Evolutionary conservation across 495 filamentous ascomycete species (phyloP).

Genomic region (Penicillium goetzii): DNA sequence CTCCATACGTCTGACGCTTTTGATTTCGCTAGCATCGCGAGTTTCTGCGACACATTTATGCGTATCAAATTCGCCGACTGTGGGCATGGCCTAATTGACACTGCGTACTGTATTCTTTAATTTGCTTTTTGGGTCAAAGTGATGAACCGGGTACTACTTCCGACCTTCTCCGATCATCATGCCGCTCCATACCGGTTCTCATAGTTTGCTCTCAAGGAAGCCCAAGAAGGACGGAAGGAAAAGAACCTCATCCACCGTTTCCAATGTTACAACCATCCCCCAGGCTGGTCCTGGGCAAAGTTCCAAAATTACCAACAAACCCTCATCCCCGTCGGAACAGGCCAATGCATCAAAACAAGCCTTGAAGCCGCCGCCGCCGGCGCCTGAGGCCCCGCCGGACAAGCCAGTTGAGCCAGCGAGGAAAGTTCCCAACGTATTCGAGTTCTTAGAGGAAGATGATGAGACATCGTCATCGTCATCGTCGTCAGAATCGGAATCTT

Average conservation of each 20-base stretch:
- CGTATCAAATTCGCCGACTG: constrained; percentile 16
- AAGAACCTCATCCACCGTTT: constrained; percentile 37
- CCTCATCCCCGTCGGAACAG: constrained; percentile 18
- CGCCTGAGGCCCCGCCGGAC: constrained; percentile 8
- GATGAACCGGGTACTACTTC: constrained; percentile 23
- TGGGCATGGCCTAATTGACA: constrained; percentile 28
- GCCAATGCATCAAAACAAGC: constrained; percentile 23
- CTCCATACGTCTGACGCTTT: constrained; percentile 19
- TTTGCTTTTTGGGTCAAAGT: constrained; percentile 16
- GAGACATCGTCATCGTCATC: constrained; percentile 16
- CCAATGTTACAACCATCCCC: constrained; percentile 24
- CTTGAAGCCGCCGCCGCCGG: constrained; percentile 24
- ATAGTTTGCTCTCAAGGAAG: constrained; percentile 35
- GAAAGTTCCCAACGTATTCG: constrained; percentile 46
- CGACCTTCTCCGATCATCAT: constrained; percentile 31
- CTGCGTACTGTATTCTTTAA: neutral
- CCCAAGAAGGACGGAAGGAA: constrained; percentile 39
- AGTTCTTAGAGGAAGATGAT: constrained; percentile 43
- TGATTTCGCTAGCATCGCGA: constrained; percentile 15
- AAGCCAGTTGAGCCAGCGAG: constrained; percentile 28
- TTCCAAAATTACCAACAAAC: constrained; percentile 23
- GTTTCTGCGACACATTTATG: constrained; percentile 21
- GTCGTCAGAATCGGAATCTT: constrained; percentile 28
- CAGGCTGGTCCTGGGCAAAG: constrained; percentile 31
- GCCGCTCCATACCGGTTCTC: constrained; percentile 35